A percentile compares a stretch with the other conserved stretches of the same genome.
phyloP scores from a whole-genome alignment of 225 moss, liverwort and hornwort species.

The Rhytidiadelphus loreus region DNA sequence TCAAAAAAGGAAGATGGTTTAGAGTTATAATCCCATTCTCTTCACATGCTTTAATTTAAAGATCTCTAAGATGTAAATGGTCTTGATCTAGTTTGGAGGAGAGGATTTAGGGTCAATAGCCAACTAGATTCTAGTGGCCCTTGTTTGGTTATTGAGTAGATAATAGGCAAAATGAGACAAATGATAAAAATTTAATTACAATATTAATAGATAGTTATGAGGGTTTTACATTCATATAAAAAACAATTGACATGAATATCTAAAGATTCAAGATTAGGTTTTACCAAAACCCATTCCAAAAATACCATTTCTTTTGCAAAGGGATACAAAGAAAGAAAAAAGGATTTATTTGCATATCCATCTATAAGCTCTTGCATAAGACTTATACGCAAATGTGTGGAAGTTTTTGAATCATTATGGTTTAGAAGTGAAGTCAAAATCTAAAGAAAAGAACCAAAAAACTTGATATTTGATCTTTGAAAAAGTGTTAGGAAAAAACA shows the following conservation, averaged over 20 bases:
- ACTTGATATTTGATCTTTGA: too few relatives aligned
- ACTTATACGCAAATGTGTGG: background rate
- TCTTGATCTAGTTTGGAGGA: background rate
- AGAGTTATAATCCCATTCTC: background rate
- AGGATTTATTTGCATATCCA: background rate
- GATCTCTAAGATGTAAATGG: background rate
- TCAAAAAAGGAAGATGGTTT: background rate
- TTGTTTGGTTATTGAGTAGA: background rate
- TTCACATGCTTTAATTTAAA: background rate
- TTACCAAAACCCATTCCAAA: background rate
- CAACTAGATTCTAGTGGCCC: fast-evolving
- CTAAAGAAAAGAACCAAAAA: too few relatives aligned
- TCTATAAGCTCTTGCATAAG: too few relatives aligned
- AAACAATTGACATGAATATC: too few relatives aligned
- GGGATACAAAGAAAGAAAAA: background rate
- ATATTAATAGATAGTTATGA: too few relatives aligned
- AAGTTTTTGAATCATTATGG: background rate
- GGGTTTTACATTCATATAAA: too few relatives aligned
- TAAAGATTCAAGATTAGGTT: background rate
- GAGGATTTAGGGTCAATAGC: background rate
- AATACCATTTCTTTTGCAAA: background rate
- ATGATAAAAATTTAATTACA: too few relatives aligned
- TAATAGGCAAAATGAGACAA: too few relatives aligned
- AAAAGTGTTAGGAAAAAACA: too few relatives aligned
- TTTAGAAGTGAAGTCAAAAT: too few relatives aligned